Conservation (phyloP, 495 filamentous ascomycete genomes). For the Tuber borchii region DNA sequence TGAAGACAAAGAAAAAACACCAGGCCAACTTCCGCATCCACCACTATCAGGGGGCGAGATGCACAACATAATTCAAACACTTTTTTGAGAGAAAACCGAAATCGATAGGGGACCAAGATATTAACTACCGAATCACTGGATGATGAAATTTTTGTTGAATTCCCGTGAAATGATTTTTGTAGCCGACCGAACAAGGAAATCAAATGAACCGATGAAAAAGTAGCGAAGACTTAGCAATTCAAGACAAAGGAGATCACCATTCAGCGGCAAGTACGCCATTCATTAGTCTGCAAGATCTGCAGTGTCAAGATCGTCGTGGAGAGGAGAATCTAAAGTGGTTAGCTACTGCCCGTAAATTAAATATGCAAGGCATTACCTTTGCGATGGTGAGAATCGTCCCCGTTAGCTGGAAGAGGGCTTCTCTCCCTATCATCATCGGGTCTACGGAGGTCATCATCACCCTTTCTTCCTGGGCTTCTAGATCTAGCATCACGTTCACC, state of each 20-base stretch:
- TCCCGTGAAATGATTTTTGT: slow-evolving; percentile 25
- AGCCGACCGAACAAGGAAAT: slow-evolving; percentile 29
- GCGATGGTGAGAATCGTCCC: slow-evolving; percentile 77
- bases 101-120: background rate
- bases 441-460: slow-evolving; percentile 54
- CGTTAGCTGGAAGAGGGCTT: slow-evolving; percentile 50
- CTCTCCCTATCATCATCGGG: slow-evolving; percentile 55
- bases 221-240: slow-evolving; percentile 21
- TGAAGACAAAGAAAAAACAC: slow-evolving; percentile 38
- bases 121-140: slow-evolving; percentile 25
- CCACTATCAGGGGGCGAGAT: slow-evolving; percentile 21
- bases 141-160: slow-evolving; percentile 36
- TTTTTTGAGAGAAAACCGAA: slow-evolving; percentile 13
- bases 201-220: slow-evolving; percentile 34
- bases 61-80: slow-evolving; percentile 26
- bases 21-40: slow-evolving; percentile 31
- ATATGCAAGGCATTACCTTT: slow-evolving; percentile 57
- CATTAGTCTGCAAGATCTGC: slow-evolving; percentile 57
- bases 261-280: background rate
- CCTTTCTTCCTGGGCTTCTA: slow-evolving; percentile 64
- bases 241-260: slow-evolving; percentile 8
- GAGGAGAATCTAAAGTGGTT: slow-evolving; percentile 55
- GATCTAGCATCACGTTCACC: slow-evolving; percentile 70
- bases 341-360: background rate
- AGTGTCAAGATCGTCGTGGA: slow-evolving; percentile 93